These are phyloP conservation scores for Symbiodinium natans DNA, from an alignment of 73 alveolate species.

Conservation along the genomic window DNA sequence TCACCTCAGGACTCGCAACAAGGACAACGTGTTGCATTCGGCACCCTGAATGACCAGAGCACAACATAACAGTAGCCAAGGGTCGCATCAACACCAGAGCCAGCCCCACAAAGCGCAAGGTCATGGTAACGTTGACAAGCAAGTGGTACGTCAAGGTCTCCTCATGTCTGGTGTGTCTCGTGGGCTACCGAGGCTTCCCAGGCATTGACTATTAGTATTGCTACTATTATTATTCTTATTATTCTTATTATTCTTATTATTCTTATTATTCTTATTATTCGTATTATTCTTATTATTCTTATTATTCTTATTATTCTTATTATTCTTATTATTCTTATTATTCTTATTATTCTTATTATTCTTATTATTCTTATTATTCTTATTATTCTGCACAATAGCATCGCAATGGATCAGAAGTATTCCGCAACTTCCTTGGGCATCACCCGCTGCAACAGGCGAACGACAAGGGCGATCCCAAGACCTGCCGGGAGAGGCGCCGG, in stretches of 20 bases:
- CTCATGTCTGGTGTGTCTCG: neutral
- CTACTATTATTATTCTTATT: too few species aligned
- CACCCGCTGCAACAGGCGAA: conserved; percentile 58
- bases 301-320: too few species aligned
- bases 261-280: too few species aligned
- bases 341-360: too few species aligned
- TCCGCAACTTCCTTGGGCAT: conserved; percentile 22
- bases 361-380: too few species aligned
- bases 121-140: conserved; percentile 57
- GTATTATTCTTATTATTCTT: too few species aligned
- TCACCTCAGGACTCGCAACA: neutral
- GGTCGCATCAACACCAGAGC: conserved; percentile 80
- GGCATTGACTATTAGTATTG: neutral
- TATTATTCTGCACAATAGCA: neutral
- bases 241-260: too few species aligned
- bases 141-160: conserved; percentile 55
- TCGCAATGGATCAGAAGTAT: neutral
- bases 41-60: too few species aligned
- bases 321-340: too few species aligned
- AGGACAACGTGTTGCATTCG: too few species aligned
- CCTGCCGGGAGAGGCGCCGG: neutral
- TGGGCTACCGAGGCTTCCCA: too few species aligned
- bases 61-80: too few species aligned
- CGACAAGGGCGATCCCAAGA: conserved; percentile 37
- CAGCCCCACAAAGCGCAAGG: conserved; percentile 72